These are phyloP conservation scores for Entomortierella chlamydospora DNA, from an alignment of 192 early-diverging fungal species.

Conservation along the genomic window DNA sequence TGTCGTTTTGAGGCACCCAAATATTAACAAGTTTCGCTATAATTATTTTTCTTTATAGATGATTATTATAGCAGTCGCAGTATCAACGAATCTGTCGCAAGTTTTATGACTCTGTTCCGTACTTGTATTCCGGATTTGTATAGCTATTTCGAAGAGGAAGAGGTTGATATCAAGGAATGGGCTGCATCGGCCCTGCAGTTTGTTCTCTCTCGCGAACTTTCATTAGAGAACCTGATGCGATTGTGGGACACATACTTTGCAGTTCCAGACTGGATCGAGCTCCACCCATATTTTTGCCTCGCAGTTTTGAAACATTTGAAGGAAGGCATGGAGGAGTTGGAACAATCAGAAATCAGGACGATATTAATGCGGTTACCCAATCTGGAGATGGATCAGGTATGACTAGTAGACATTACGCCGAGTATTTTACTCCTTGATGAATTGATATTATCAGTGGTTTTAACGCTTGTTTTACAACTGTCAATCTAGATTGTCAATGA, in stretches of 20 bases:
- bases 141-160: constrained; percentile 95
- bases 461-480: too few species aligned
- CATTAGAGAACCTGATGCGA: constrained; percentile 79
- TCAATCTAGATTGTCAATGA: constrained; percentile 78
- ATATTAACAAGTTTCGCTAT: too few species aligned
- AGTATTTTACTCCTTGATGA: too few species aligned
- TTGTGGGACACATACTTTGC: constrained; percentile 95
- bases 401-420: background rate
- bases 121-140: constrained; percentile 89
- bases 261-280: constrained; percentile 73
- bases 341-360: constrained; percentile 91
- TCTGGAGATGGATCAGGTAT: constrained; percentile 74
- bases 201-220: constrained; percentile 85
- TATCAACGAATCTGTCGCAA: constrained; percentile 83
- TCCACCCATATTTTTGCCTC: constrained; percentile 88
- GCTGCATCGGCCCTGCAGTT: constrained; percentile 85
- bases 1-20: too few species aligned
- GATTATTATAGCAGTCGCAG: constrained; percentile 71
- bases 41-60: constrained; percentile 66
- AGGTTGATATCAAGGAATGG: constrained; percentile 90
- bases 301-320: constrained; percentile 82
- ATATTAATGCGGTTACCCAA: constrained; percentile 82
- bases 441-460: too few species aligned
- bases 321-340: constrained; percentile 88
- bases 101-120: constrained; percentile 89